Conservation (phyloP, 2,329 filamentous ascomycete species). For the Biscogniauxia sp. region DNA sequence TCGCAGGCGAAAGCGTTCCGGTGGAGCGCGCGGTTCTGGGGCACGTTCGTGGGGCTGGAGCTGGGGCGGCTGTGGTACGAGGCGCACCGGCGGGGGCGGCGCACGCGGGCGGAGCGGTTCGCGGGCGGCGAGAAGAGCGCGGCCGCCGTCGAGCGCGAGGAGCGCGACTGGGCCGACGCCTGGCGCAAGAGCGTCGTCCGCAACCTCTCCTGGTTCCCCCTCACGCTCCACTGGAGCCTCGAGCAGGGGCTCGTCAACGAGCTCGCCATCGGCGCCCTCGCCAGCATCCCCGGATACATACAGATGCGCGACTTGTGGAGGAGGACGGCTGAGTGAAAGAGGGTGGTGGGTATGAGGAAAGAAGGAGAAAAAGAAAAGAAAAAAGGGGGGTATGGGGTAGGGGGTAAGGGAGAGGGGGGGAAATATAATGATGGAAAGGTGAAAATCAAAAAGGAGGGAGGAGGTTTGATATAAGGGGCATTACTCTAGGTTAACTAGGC, state of each 20-base stretch:
- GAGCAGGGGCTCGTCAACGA: constrained; percentile 63
- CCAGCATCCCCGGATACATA: constrained; percentile 39
- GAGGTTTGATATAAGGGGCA: too few species aligned
- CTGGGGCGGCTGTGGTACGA: constrained; percentile 61
- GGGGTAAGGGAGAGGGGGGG: too few species aligned
- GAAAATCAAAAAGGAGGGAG: not conserved
- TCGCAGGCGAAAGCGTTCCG: constrained; percentile 61
- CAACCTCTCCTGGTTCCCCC: constrained; percentile 74
- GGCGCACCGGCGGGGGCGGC: constrained; percentile 37
- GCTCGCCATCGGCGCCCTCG: constrained; percentile 56
- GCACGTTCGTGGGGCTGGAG: constrained; percentile 73
- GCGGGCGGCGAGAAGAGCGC: constrained; percentile 43
- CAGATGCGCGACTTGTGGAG: constrained; percentile 34
- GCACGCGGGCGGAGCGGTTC: constrained; percentile 36
- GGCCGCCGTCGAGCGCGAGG: constrained; percentile 29
- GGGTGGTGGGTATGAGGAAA: not conserved
- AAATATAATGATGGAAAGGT: not conserved
- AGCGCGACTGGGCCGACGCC: constrained; percentile 41
- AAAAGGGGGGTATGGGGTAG: too few species aligned
- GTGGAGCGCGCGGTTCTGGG: constrained; percentile 80
- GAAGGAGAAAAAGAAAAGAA: not conserved
- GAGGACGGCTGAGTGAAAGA: constrained; percentile 27
- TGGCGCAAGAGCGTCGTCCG: constrained; percentile 68
- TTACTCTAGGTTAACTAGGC: too few species aligned
- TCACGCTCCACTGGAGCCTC: constrained; percentile 81